A percentile compares a stretch with the other conserved stretches of the same genome.
Evolutionary conservation across 805 yeast genomes (phyloP).

Genomic region (Tetrapisispora phaffii): DNA sequence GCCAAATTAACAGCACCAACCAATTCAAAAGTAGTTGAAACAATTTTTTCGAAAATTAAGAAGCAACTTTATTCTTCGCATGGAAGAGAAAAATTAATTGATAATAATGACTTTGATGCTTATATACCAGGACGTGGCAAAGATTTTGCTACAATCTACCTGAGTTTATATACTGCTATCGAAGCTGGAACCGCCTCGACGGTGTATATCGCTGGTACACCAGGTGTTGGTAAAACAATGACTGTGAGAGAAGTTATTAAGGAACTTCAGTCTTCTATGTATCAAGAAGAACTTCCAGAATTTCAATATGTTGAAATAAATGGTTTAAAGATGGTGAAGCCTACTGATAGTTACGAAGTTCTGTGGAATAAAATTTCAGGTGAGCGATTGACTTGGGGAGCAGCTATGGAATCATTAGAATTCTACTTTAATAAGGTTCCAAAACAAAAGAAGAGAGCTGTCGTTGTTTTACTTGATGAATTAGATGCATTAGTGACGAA

Average conservation of each 20-base stretch:
- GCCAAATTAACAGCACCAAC: conserved; percentile 32
- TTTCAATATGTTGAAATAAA: conserved; percentile 82
- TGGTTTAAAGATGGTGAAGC: conserved; percentile 75
- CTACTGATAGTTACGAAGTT: conserved; percentile 71
- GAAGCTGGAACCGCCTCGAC: conserved; percentile 68
- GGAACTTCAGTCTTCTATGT: conserved; percentile 42
- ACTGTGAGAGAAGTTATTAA: conserved; percentile 79
- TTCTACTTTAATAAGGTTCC: conserved; percentile 46
- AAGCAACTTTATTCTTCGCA: conserved; percentile 34
- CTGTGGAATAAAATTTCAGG: conserved; percentile 72
- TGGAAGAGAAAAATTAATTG: conserved; percentile 34
- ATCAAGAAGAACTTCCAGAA: conserved; percentile 32
- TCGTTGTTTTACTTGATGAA: conserved; percentile 79
- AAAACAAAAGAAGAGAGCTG: conserved; percentile 32
- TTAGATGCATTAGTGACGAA: conserved; percentile 78
- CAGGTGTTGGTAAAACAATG: conserved; percentile 96
- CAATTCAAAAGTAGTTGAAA: conserved; percentile 28
- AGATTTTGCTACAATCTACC: conserved; percentile 63
- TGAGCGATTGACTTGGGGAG: conserved; percentile 46
- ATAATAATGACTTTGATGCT: conserved; percentile 31
- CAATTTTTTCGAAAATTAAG: conserved; percentile 28
- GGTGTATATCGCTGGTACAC: conserved; percentile 88
- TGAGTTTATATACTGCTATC: conserved; percentile 62
- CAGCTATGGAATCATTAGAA: conserved; percentile 61
- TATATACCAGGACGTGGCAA: conserved; percentile 78